Base-by-base conservation (phyloP, 129 eudicot genomes). In the Dittrichia graveolens region DNA sequence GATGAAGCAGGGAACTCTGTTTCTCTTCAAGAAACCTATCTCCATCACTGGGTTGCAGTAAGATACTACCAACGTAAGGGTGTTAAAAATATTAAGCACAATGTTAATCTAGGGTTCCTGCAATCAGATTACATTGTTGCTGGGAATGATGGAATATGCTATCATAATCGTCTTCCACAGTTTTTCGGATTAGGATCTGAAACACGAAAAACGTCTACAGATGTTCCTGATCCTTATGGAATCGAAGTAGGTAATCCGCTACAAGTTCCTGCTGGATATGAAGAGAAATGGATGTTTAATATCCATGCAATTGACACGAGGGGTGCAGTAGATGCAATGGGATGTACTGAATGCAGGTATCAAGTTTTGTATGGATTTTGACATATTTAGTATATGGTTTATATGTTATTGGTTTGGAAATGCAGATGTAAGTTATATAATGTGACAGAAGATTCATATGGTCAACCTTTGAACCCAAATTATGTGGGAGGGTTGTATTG, bases 211-310 rank as follows among this genome's bases (percentile, higher is more conserved):
- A 92, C 96, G 5, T 65, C 61, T 18, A 81, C 95, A 42, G 5
- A 74, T 19, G 68, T 92, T 65, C 98, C 98, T 1, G 96, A 89
- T 67, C 96, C 98, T 14, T 92, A 92, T 63, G 98, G 90, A 13
- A 89, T 92, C 4, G 95, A 85, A 78, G 82, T 89, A 19, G 98
- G 98, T 34, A 84, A 87, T 74, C 87, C 91, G 3, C 72, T 53
- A 3, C 81, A 80, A 40, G 69, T 90, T 40, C 96, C 96, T 19
- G 56, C 38, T 2, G 96, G 96, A 15, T 90, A 82, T 58, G 91
- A 87, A 71, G 96, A 87, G 84, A 72, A 65, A 70, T 90, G 96
- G 96, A 0, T 81, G 71, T 61, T 90, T 15, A 85, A 87, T 75
- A 83, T 90, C 58, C 94, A 90, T 45, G 87, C 96, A 3, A 90